These are phyloP conservation scores for Williopsis jadinii DNA, from an alignment of 1,139 yeast species.

Conservation along the genomic window DNA sequence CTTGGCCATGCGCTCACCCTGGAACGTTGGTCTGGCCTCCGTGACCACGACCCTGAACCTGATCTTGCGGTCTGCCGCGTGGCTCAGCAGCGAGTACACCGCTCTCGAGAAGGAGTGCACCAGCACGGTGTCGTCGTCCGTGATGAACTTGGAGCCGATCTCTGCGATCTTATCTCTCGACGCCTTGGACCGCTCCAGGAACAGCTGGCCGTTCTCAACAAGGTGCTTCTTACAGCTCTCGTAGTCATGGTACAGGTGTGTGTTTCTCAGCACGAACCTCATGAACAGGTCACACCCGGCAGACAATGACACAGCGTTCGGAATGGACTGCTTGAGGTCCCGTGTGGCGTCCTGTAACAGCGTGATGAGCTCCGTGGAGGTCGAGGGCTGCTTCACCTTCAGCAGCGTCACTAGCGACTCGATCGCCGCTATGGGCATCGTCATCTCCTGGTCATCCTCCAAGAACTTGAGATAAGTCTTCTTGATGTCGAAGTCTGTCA, in stretches of 20 bases:
- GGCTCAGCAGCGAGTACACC: constrained; percentile 65
- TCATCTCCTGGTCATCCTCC: constrained; percentile 85
- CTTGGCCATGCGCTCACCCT: constrained; percentile 73
- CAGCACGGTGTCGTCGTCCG: constrained; percentile 85
- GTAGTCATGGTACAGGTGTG: constrained; percentile 89
- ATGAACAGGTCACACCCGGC: constrained; percentile 98
- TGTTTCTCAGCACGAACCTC: constrained; percentile 85
- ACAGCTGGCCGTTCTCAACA: constrained; percentile 89
- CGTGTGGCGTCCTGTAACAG: constrained; percentile 71
- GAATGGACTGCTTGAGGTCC: constrained; percentile 67
- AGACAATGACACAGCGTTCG: constrained; percentile 84
- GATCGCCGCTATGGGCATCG: constrained; percentile 99
- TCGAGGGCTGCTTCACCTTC: constrained; percentile 75
- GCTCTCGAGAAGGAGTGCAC: constrained; percentile 94
- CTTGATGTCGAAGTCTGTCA: constrained; percentile 64
- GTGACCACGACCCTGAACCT: constrained; percentile 90
- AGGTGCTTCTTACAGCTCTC: constrained; percentile 86
- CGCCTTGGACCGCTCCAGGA: constrained; percentile 86
- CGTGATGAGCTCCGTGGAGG: constrained; percentile 87
- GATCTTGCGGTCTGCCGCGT: constrained; percentile 67
- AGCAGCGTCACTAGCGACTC: constrained; percentile 85
- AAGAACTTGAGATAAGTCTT: constrained; percentile 72
- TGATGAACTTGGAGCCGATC: constrained; percentile 80
- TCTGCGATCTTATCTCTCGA: constrained; percentile 85
- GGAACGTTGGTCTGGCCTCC: constrained; percentile 82